These are phyloP conservation scores for Stramenopiles sp. DNA, from an alignment of 352 stramenopile species.

Conservation along the genomic window DNA sequence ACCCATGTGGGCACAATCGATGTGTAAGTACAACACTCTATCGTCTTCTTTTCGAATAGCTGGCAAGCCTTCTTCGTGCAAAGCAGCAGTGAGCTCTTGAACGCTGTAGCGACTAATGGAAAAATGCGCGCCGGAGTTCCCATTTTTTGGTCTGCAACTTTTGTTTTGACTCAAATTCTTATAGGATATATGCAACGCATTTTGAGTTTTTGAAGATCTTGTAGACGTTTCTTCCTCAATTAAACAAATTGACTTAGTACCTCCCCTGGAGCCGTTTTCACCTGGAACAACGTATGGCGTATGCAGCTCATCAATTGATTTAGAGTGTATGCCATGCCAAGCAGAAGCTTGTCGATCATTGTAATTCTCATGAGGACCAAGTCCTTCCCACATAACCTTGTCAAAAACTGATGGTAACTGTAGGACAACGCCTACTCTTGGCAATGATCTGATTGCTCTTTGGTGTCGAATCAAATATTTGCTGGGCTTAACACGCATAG, in stretches of 20 bases:
- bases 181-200: conserved; percentile 25
- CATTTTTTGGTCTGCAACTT: conserved; percentile 18
- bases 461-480: not conserved
- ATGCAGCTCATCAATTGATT: conserved; percentile 22
- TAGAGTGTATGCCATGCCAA: conserved; percentile 19
- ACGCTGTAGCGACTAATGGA: conserved; percentile 19
- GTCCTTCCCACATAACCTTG: conserved; percentile 23
- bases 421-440: conserved; percentile 23
- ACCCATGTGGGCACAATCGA: conserved; percentile 28
- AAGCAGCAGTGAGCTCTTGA: conserved; percentile 20
- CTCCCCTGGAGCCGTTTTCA: conserved; percentile 26
- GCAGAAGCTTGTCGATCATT: conserved; percentile 26
- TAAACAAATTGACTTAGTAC: not conserved
- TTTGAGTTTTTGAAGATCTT: not conserved
- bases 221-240: not conserved
- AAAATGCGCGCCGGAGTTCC: not conserved
- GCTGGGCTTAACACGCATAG: not conserved
- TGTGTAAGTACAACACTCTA: conserved; percentile 19
- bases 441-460: conserved; percentile 5
- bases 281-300: conserved; percentile 26
- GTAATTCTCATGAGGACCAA: conserved; percentile 29
- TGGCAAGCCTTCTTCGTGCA: conserved; percentile 23
- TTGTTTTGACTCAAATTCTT: conserved; percentile 14
- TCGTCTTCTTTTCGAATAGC: not conserved
- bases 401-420: conserved; percentile 18